Evolutionary conservation across 1,284 basidiomycete species (phyloP), one percentile per base, ranked within the genome.

Genomic region (Ganoderma leucocontextum): DNA sequence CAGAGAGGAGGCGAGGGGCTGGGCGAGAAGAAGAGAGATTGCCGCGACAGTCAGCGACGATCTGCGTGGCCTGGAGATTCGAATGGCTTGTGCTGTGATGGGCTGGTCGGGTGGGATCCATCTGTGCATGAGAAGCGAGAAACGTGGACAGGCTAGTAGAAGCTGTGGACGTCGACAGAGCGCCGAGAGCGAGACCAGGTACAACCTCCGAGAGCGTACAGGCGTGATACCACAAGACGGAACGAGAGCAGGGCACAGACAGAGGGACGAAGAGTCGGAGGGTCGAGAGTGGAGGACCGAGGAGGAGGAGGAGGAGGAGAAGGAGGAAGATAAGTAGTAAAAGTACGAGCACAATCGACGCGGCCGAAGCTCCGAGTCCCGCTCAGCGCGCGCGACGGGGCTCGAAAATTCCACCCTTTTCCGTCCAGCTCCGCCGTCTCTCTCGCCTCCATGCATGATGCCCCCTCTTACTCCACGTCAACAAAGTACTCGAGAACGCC

Each of bases 101-200:
- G n/a, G 8, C 47, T 25, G 22, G 47, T 7, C 7, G 25, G 47
- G 47, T 25, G 47, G 22, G 22, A 49, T 49, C 47, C 47, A 49
- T 49, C 47, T 49, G 47, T 49, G 47, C 47, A 49, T 49, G 47
- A 25, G 47, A 49, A 49, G 44, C n/a, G 19, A 9, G 44, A 47
- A 22, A 22, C 44, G 44, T 22, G 44, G n/a, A 8, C 44, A 22
- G n/a, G 41, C 15, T 42, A 15, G 39, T 41, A 41, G 19, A 44
- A 0, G 4, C 42, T 8, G 17, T 2, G 3, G 42, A 42, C 4
- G 42, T 8, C 17, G 42, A 42, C 42, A 42, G 42, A 2, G 42
- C 42, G 42, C 42, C 42, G 42, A 44, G 5, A 44, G 42, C 44
- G 44, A 47, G 44, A 47, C n/a, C n/a, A n/a, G 42, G 19, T n/a